A percentile compares a stretch with the other conserved stretches of the same genome.
Evolutionary conservation across 148 eudicot genomes (phyloP).

Genomic region (Fagopyrum homotropicum): DNA sequence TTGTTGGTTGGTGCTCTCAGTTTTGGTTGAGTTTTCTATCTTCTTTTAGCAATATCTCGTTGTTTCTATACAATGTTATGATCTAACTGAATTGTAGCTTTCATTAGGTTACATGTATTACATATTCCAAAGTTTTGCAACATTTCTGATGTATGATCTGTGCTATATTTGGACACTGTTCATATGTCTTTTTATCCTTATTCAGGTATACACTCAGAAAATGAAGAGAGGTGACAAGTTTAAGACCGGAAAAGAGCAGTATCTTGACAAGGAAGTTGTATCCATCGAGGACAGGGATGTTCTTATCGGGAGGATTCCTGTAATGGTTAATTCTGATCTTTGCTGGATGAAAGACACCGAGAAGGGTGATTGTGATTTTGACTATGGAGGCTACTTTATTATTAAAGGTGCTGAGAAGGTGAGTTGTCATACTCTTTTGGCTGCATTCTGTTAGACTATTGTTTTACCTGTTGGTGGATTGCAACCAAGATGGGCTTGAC

Average conservation of each 20-base stretch:
- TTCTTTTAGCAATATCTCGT: not conserved
- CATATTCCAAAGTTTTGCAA: not conserved
- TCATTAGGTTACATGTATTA: constrained; percentile 2
- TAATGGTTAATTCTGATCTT: constrained; percentile 84
- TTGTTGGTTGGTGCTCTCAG: not conserved
- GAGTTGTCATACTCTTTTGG: not conserved
- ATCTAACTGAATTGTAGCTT: constrained; percentile 1
- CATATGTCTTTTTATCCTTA: constrained; percentile 4
- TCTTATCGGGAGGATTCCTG: constrained; percentile 78
- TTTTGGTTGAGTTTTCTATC: not conserved
- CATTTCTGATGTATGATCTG: not conserved
- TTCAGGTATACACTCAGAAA: constrained; percentile 58
- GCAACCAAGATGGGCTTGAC: not conserved
- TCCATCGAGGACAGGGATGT: constrained; percentile 36
- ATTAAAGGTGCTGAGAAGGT: constrained; percentile 99
- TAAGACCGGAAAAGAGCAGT: constrained; percentile 66
- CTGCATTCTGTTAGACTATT: not conserved
- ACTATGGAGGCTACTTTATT: constrained; percentile 89
- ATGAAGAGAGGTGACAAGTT: constrained; percentile 74
- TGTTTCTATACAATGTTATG: not conserved
- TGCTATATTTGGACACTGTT: not conserved
- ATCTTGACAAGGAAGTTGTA: constrained; percentile 35
- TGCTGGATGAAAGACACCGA: constrained; percentile 77
- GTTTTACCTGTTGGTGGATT: not conserved
- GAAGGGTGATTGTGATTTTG: constrained; percentile 79